These are phyloP conservation scores for Coniella lustricola DNA, from an alignment of 2,329 filamentous ascomycete species.

Conservation along the genomic window DNA sequence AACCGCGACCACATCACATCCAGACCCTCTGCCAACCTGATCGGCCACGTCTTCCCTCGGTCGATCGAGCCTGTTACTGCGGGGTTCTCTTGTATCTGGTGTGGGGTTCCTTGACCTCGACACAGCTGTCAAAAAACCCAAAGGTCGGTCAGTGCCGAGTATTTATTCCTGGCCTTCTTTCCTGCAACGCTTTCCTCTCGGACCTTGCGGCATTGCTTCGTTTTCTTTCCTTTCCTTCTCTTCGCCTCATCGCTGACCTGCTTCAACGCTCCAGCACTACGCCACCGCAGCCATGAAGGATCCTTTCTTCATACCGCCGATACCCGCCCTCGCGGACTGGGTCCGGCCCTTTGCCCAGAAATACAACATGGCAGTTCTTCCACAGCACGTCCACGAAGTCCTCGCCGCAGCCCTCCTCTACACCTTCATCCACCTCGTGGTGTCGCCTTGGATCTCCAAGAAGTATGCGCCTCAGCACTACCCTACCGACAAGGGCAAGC, in stretches of 20 bases:
- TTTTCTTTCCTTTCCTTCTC: neutral
- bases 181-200: too few species aligned
- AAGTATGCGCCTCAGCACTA: conserved; percentile 59
- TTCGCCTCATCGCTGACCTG: neutral
- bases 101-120: neutral
- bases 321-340: conserved; percentile 49
- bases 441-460: conserved; percentile 62
- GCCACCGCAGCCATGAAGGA: conserved; percentile 54
- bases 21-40: too few species aligned
- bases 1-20: too few species aligned
- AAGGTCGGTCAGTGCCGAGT: conserved; percentile 1
- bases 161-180: neutral
- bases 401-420: conserved; percentile 61
- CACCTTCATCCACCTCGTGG: conserved; percentile 55
- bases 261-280: conserved; percentile 1
- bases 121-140: neutral
- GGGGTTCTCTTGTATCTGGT: conserved; percentile 4
- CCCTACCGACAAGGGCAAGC: conserved; percentile 54
- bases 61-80: conserved; percentile 1
- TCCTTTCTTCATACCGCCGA: conserved; percentile 58
- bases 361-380: conserved; percentile 57
- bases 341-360: conserved; percentile 58
- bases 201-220: too few species aligned
- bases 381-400: conserved; percentile 73
- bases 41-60: neutral